phyloP scores from a whole-genome alignment of 805 yeast genomes.

The Wickerhamiella parazyma region DNA sequence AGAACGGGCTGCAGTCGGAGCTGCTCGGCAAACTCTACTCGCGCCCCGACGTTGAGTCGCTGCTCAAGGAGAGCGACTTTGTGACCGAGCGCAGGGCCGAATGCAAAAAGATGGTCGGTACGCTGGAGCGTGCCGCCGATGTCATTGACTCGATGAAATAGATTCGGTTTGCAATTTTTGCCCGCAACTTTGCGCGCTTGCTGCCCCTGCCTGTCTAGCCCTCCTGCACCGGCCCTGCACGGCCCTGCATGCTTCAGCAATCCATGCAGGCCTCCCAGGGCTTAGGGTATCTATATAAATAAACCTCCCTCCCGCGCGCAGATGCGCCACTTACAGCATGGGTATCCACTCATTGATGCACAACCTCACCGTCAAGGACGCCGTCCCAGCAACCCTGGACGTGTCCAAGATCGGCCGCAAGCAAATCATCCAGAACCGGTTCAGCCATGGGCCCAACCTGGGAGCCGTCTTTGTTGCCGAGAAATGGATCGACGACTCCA shows the following conservation, averaged over 20 bases:
- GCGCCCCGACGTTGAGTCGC: constrained; percentile 48
- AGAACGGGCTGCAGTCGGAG: constrained; percentile 80
- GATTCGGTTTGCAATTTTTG: too few species aligned
- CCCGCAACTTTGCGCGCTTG: too few species aligned
- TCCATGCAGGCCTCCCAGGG: background rate
- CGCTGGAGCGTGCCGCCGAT: constrained; percentile 75
- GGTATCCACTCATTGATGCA: constrained; percentile 20
- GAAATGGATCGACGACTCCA: constrained; percentile 55
- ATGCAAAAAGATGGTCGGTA: constrained; percentile 89
- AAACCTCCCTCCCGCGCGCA: background rate
- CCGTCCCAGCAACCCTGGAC: constrained; percentile 17
- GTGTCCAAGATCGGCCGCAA: constrained; percentile 24
- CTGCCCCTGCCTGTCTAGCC: too few species aligned
- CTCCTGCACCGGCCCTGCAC: too few species aligned
- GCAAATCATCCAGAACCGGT: constrained; percentile 24
- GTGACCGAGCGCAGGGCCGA: constrained; percentile 92
- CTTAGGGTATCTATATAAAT: background rate
- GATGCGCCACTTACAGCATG: constrained; percentile 17
- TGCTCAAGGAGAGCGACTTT: constrained; percentile 81
- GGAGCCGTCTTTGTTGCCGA: constrained; percentile 75
- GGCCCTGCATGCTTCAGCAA: background rate
- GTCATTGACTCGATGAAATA: constrained; percentile 38
- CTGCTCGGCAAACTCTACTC: constrained; percentile 76
- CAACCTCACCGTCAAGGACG: constrained; percentile 15
- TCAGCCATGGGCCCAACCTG: constrained; percentile 71